Percentiles rank a stretch among this genome's conserved stretches.
These are phyloP conservation scores for Teratosphaeria viscida DNA, from an alignment of 2,329 filamentous ascomycete species.

Conservation along the genomic window DNA sequence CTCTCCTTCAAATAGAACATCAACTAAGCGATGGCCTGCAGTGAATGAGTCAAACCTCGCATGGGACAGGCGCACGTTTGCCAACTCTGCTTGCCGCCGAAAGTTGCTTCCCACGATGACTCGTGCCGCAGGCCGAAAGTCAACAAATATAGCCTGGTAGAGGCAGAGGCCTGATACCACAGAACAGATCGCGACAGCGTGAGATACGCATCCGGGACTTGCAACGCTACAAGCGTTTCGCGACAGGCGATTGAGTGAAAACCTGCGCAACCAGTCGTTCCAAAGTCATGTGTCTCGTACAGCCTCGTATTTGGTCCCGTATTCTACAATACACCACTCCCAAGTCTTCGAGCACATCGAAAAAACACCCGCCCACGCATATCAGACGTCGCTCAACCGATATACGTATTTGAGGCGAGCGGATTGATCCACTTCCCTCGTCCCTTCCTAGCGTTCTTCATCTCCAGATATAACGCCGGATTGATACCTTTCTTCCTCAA, in stretches of 20 bases:
- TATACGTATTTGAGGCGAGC: conserved; percentile 20
- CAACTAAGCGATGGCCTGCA: background rate
- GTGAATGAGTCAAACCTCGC: background rate
- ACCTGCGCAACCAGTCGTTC: background rate
- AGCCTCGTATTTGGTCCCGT: background rate
- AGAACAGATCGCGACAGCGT: background rate
- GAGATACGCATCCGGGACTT: background rate
- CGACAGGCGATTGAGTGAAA: background rate
- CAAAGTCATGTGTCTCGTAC: background rate
- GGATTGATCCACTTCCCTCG: conserved; percentile 18
- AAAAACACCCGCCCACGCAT: background rate
- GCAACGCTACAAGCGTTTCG: background rate
- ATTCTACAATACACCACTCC: background rate
- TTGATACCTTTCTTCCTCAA: conserved; percentile 39
- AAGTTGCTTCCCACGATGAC: background rate
- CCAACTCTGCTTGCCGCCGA: background rate
- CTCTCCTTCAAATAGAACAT: background rate
- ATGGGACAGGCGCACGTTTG: background rate
- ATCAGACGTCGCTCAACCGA: conserved; percentile 9
- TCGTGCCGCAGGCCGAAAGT: background rate
- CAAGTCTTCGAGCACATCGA: background rate
- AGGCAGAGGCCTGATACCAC: background rate
- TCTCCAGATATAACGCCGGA: conserved; percentile 36
- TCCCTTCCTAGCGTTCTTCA: conserved; percentile 35
- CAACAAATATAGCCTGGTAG: background rate